Percentiles rank a stretch among this genome's conserved stretches.
Evolutionary conservation across 495 filamentous ascomycete species (phyloP).

Genomic region (Penicillium parvum): DNA sequence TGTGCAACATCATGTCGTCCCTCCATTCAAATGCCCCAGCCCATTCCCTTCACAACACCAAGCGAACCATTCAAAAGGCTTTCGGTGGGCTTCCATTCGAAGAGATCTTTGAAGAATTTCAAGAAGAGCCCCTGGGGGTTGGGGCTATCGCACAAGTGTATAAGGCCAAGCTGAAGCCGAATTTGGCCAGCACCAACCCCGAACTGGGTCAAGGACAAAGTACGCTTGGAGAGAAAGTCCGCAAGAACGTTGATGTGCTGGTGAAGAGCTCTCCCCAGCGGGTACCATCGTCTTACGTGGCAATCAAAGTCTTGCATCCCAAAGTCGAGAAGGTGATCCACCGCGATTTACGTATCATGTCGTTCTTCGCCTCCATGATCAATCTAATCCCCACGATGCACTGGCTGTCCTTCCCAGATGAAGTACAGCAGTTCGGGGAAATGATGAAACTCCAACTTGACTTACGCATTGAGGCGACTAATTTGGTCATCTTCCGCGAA

Average conservation of each 20-base stretch:
- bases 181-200: constrained; percentile 59
- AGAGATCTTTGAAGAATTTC: constrained; percentile 96
- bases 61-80: constrained; percentile 69
- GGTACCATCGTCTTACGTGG: constrained; percentile 89
- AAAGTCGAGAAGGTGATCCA: constrained; percentile 82
- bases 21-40: constrained; percentile 92
- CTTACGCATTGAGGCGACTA: constrained; percentile 89
- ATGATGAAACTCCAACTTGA: constrained; percentile 99
- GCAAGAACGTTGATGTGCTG: constrained; percentile 77
- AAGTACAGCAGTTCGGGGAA: constrained; percentile 88
- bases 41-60: constrained; percentile 78
- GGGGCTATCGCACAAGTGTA: constrained; percentile 98
- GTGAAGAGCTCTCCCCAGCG: constrained; percentile 80
- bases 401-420: constrained; percentile 94
- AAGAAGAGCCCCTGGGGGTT: constrained; percentile 85
- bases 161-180: constrained; percentile 84
- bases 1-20: constrained; percentile 91
- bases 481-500: constrained; percentile 80
- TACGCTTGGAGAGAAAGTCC: constrained; percentile 15
- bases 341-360: constrained; percentile 89
- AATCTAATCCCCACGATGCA: constrained; percentile 92
- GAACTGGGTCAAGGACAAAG: background rate
- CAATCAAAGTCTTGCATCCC: constrained; percentile 94
- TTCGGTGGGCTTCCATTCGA: constrained; percentile 77
- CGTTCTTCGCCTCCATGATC: constrained; percentile 79